phyloP scores from a whole-genome alignment of 805 yeast species.

The Pichia scutulata region DNA sequence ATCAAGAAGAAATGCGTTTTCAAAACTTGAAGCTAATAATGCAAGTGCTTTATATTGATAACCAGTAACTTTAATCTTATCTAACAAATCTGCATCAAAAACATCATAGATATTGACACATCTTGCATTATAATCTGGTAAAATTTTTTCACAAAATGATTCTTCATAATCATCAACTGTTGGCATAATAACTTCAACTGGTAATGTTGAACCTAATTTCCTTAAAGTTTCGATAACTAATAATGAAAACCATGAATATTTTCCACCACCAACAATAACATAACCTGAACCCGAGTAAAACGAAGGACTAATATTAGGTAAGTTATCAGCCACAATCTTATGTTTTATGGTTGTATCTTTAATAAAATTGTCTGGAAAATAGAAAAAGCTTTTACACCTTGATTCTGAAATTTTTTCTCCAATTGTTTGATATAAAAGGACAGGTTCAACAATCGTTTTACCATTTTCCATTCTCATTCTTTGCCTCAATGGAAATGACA shows the following conservation, averaged over 20 bases:
- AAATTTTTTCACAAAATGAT: conserved; percentile 53
- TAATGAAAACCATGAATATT: conserved; percentile 61
- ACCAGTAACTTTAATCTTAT: conserved; percentile 43
- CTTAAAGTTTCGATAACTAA: conserved; percentile 57
- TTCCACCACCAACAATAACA: conserved; percentile 77
- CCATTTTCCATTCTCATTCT: neutral
- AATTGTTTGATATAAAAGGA: neutral
- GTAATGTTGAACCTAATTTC: conserved; percentile 55
- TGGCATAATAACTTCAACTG: conserved; percentile 79
- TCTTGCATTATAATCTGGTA: conserved; percentile 54
- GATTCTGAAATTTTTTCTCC: neutral
- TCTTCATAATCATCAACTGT: conserved; percentile 59
- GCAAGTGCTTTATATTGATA: conserved; percentile 68
- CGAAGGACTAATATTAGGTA: neutral
- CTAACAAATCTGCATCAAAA: conserved; percentile 46
- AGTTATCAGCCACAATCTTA: neutral
- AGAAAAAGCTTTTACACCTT: neutral
- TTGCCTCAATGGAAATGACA: neutral
- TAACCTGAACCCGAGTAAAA: conserved; percentile 36
- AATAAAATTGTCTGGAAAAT: neutral
- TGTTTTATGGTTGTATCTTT: neutral
- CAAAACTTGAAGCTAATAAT: conserved; percentile 61
- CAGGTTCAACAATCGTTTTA: neutral
- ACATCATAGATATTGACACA: conserved; percentile 60
- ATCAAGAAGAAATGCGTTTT: conserved; percentile 62